Base-by-base conservation (phyloP, 148 eudicot species). In the Silene uniflora region DNA sequence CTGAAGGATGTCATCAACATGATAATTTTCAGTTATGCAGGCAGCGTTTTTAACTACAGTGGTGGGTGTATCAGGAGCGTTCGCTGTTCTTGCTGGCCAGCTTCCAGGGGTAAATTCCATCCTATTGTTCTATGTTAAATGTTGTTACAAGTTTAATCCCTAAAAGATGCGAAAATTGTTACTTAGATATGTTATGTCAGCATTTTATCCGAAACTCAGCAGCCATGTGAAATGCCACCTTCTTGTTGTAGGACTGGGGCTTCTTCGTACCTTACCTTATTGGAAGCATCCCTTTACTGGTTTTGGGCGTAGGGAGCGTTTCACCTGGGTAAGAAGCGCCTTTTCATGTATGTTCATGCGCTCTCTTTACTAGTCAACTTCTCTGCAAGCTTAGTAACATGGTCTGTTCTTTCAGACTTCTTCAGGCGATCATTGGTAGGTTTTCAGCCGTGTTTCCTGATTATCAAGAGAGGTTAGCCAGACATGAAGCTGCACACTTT, bases 401-500 rank as follows among this genome's bases (percentile, higher is more conserved):
- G 10, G 9, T 49, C 25, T 80, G 68, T 21, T 70, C 68, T 65
- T 47, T 35, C 76, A 94, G 98, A 84, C 97, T 94, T 88, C 98
- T 94, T 72, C 98, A 94, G 89, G 98, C 92, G 54, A 93, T 90
- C 76, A 94, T 92, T 61, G 83, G 89, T 71, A 87, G 88, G 72
- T 94, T 91, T 80, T 90, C 98, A 25, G 69, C 88, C 23, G 71
- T 88, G 76, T 92, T 92, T 68, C 93, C 97, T 76, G 98, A 94
- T 82, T 91, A 94, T 78, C 90, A 94, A 66, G 98, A 94, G 32
- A 87, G 98, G 83, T 84, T 90, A 80, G 90, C 93, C 79, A 88
- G 90, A 80, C 98, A 94, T 84, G 98, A 94, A 89, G 97, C 98
- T 18, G 97, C 97, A 75, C 98, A 94, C 73, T 94, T 94, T 77